phyloP scores from a whole-genome alignment of 176 grass and related monocot species.

The Musa troglodytarum region DNA sequence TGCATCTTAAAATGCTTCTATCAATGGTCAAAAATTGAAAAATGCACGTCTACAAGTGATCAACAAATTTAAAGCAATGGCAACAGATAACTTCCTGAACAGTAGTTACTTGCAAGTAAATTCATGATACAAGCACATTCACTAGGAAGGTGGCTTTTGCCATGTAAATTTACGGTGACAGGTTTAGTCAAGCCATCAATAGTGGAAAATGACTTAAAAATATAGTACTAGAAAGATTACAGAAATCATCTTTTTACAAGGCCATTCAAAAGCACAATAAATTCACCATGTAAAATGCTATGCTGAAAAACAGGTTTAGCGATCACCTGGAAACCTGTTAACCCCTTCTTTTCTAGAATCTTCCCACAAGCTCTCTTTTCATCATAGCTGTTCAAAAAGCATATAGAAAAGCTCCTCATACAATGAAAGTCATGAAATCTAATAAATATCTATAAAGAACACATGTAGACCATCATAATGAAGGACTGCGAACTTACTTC shows the following conservation, averaged over 20 bases:
- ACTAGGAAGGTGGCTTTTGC: neutral
- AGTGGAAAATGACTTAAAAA: neutral
- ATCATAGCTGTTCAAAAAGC: conserved; percentile 50
- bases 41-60: too few species aligned
- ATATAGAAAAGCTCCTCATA: conserved; percentile 7
- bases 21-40: too few species aligned
- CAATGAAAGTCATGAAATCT: neutral
- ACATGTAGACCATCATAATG: neutral
- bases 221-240: neutral
- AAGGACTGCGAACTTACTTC: conserved; percentile 51
- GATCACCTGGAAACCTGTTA: conserved; percentile 84
- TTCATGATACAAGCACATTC: neutral
- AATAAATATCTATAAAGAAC: neutral
- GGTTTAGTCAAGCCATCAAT: neutral
- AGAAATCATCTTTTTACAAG: neutral
- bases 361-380: conserved; percentile 87
- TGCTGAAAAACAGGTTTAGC: neutral
- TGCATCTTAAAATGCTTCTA: too few species aligned
- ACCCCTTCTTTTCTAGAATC: conserved; percentile 91
- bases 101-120: neutral
- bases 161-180: neutral
- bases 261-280: neutral
- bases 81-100: too few species aligned
- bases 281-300: neutral
- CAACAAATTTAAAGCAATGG: too few species aligned